Conservation (phyloP, 345 rosid species). For the Hibiscus mutabilis region DNA sequence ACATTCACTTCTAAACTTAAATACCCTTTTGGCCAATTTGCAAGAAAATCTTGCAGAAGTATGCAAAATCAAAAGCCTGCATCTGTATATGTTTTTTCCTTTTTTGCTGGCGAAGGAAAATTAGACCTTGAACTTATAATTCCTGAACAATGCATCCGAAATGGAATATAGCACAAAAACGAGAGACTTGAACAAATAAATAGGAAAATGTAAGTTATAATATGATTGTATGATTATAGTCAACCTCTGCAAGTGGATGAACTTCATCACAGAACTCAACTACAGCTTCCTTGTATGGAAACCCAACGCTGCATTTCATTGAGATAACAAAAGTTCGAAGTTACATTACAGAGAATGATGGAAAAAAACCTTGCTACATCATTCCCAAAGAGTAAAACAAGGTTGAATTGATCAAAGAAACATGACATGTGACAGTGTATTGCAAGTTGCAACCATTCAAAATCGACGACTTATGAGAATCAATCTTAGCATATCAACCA, state of each 20-base stretch:
- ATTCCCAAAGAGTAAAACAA: background rate
- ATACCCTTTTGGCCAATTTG: background rate
- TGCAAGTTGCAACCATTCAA: background rate
- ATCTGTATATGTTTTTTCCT: too few relatives aligned
- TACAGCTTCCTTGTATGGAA: conserved; percentile 48
- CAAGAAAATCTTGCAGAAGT: background rate
- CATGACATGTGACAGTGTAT: background rate
- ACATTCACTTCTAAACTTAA: too few relatives aligned
- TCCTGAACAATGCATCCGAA: background rate
- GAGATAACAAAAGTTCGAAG: conserved; percentile 9
- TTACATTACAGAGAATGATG: background rate
- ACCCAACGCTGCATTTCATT: conserved; percentile 35
- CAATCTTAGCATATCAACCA: too few relatives aligned
- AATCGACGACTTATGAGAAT: too few relatives aligned
- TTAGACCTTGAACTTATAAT: too few relatives aligned
- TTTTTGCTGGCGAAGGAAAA: too few relatives aligned
- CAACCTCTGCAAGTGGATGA: conserved; percentile 46
- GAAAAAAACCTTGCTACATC: background rate
- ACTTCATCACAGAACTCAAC: conserved; percentile 40
- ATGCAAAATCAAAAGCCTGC: too few relatives aligned
- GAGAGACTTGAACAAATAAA: background rate
- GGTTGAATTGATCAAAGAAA: background rate
- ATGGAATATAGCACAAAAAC: background rate
- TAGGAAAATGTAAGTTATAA: background rate
- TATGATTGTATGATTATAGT: background rate